Evolutionary conservation across 352 stramenopile species (phyloP), one percentile per base, ranked within the genome.

Genomic region (Phytophthora sp.): DNA sequence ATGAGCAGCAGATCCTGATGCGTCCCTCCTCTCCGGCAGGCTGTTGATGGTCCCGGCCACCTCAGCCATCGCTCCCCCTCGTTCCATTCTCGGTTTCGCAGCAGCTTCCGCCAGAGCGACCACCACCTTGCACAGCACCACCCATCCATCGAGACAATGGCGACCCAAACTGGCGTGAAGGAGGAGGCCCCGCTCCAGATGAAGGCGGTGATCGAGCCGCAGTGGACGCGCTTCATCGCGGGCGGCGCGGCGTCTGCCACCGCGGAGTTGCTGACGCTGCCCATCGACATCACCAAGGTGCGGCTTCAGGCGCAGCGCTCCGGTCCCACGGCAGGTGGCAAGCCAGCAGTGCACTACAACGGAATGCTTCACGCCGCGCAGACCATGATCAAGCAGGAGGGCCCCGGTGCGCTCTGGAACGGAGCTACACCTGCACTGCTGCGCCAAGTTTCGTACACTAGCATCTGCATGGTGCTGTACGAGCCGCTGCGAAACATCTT

Each of bases 241-340:
- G 84, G 87, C 37, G 87, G 82, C 1, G 54, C 85, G 13, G 85
- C 84, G 17, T 88, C 85, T 0, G 84, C 69, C 23, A 89, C 83
- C 5, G 87, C 88, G 6, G 88, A 96, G 63, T 63, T 94, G 46
- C 69, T 89, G 28, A 96, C 88, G 51, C 61, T 96, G 46, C 88
- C 88, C 11, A 91, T 95, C 54, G 88, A 96, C 69, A 92, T 86
- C 70, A 91, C 84, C 42, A 96, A 96, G 62, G 84, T 94, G 48
- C 83, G 87, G 15, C 72, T 96, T 34, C 88, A 96, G 54, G 74
- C 84, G 12, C 87, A 95, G 62, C 76, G 79, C 34, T 76, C 79
- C 4, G 57, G 34, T 45, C 43, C 62, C 32, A 21, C 54, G 17
- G 17, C 52, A n/a, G 62, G 50, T 31, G 64, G 71, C 15, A 77